A percentile compares a stretch with the other conserved stretches of the same genome.
phyloP scores from a whole-genome alignment of 2,329 filamentous ascomycete genomes.

The Talaromyces albobiverticillius region DNA sequence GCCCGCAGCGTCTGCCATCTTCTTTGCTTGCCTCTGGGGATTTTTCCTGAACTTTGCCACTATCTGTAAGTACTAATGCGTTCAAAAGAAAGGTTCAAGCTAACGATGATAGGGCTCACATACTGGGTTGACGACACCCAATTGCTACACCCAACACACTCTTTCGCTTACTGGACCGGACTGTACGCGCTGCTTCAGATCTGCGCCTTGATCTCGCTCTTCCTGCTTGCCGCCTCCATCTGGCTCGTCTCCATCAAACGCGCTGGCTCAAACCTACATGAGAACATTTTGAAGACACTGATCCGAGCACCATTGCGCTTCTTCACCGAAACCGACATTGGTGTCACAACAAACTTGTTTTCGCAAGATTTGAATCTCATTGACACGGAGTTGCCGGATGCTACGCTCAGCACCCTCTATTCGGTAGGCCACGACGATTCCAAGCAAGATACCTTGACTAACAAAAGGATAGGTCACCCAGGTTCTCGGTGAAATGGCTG shows the following conservation, averaged over 20 bases:
- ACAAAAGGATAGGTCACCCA: conserved; percentile 16
- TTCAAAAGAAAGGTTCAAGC: too few relatives aligned
- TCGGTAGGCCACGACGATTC: conserved; percentile 19
- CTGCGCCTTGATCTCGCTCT: conserved; percentile 20
- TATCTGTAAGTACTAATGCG: conserved; percentile 21
- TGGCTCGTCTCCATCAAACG: conserved; percentile 20
- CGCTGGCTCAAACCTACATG: conserved; percentile 24
- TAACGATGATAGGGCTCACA: conserved; percentile 8
- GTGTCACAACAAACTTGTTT: conserved; percentile 42
- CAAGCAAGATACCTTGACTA: conserved; percentile 24
- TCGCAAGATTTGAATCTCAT: conserved; percentile 44
- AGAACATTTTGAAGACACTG: conserved; percentile 17
- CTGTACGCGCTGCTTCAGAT: conserved; percentile 27
- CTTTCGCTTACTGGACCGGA: conserved; percentile 23
- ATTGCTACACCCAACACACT: conserved; percentile 18
- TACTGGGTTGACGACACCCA: conserved; percentile 24
- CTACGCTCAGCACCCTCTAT: conserved; percentile 33
- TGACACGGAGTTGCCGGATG: conserved; percentile 42
- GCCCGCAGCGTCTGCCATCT: conserved; percentile 14
- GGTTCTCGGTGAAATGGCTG: conserved; percentile 21
- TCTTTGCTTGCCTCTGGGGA: conserved; percentile 22
- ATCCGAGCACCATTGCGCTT: conserved; percentile 39
- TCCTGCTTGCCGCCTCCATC: conserved; percentile 18
- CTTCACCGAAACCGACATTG: conserved; percentile 41
- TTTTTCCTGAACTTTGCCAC: conserved; percentile 26